Evolutionary conservation across 768 basidiomycete species (phyloP), one percentile per base, ranked within the genome.

Genomic region (Dendrothele bispora): DNA sequence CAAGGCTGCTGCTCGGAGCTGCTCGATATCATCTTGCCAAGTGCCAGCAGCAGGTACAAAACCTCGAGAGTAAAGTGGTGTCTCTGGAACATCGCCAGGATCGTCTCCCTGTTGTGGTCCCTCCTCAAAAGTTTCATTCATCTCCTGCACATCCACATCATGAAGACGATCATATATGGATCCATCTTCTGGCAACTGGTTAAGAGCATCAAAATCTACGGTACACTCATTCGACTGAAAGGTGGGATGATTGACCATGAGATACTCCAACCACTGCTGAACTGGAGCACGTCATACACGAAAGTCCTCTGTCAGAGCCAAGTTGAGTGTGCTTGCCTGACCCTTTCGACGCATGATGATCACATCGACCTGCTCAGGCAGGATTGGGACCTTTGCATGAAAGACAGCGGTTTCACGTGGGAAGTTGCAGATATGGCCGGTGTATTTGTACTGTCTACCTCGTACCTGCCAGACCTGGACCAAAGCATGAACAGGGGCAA

Each of bases 301-400:
- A 35, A 48, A 48, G 42, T 48, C 42, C 42, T 48, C 11, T n/a
- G 11, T 17, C 46, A 28, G 8, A 11, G 21, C 12, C 15, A 12
- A n/a, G 17, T 48, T 30, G 12, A 8, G 21, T 7, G 11, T 27
- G 38, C 7, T 14, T 20, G 10, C 46, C 10, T 8, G 17, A 17
- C 46, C 41, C 11, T 14, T 25, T 6, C 25, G 41, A 10, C 41
- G 20, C n/a, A 48, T 25, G 21, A 48, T 46, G 8, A 48, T 48
- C 17, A 51, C 30, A 11, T 51, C 49, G 39, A 49, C 50, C n/a
- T 50, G 21, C n/a, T 48, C 46, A 37, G 49, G 49, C 2, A 51
- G 24, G n/a, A 49, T 29, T 39, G 49, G 49, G 2, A 51, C 29
- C 34, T 50, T 51, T 8, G 5, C 22, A 49, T 51, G 34, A 22